Evolutionary conservation across 305 asterid species (phyloP).

Genomic region (Fraxinus xanthoxyloides): DNA sequence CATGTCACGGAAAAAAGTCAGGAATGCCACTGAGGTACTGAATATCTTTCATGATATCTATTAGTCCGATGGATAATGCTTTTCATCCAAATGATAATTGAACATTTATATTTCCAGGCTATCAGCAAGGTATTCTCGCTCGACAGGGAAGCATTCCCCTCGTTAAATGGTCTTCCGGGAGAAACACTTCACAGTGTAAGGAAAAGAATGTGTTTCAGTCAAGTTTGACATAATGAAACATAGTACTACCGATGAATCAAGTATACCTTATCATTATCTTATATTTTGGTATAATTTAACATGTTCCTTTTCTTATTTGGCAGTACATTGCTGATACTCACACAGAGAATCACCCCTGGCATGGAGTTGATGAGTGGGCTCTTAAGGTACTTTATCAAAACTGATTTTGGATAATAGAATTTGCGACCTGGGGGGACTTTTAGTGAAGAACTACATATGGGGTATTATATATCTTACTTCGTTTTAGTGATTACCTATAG

Average conservation of each 20-base stretch:
- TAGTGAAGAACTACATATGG: not conserved
- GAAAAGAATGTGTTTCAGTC: slow-evolving; percentile 3
- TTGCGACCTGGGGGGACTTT: not conserved
- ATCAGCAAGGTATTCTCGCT: slow-evolving; percentile 83
- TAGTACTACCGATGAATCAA: slow-evolving; percentile 1
- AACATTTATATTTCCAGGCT: slow-evolving; percentile 51
- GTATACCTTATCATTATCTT: not conserved
- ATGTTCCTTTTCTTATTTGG: slow-evolving; percentile 12
- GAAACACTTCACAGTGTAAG: slow-evolving; percentile 87
- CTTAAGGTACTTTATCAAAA: slow-evolving; percentile 59
- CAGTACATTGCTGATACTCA: slow-evolving; percentile 86
- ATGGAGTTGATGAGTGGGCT: slow-evolving; percentile 74
- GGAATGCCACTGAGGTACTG: slow-evolving; percentile 95
- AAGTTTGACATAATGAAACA: slow-evolving; percentile 2
- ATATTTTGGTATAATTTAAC: slow-evolving; percentile 2
- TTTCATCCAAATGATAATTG: slow-evolving; percentile 13
- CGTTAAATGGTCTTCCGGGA: slow-evolving; percentile 86
- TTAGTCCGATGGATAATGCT: slow-evolving; percentile 4
- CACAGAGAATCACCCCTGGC: slow-evolving; percentile 82
- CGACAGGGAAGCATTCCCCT: slow-evolving; percentile 89
- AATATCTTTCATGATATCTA: slow-evolving; percentile 6
- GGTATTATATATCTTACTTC: not conserved
- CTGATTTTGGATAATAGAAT: not conserved
- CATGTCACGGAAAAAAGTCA: slow-evolving; percentile 87
- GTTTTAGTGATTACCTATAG: not conserved